Percentiles rank a stretch among this genome's conserved stretches.
These are phyloP conservation scores for Klebsormidium nitens DNA, from an alignment of 139 green algal genomes.

Conservation along the genomic window DNA sequence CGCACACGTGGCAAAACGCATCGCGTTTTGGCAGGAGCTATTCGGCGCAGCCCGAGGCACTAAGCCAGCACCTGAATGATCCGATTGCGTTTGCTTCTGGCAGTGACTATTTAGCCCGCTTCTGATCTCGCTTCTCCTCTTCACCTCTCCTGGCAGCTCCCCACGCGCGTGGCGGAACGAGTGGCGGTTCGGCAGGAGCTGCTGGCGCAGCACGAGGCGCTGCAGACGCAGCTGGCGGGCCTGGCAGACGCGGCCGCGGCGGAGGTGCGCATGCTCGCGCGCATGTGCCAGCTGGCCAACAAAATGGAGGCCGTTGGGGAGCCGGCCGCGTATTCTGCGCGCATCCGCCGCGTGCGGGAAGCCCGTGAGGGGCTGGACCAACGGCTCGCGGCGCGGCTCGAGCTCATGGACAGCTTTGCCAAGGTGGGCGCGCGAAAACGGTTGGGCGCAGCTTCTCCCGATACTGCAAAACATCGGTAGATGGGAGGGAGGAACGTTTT, in stretches of 20 bases:
- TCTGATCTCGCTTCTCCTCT: background rate
- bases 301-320: slow-evolving; percentile 77
- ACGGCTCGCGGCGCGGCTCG: slow-evolving; percentile 53
- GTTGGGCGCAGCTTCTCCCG: background rate
- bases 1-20: no score
- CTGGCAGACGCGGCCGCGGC: slow-evolving; percentile 53
- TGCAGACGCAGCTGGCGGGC: slow-evolving; percentile 40
- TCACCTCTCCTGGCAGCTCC: slow-evolving; percentile 19
- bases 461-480: no score
- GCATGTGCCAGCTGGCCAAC: slow-evolving; percentile 79
- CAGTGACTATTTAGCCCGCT: slow-evolving; percentile 19
- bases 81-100: no score
- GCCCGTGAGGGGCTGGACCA: slow-evolving; percentile 64
- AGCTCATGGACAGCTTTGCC: slow-evolving; percentile 73
- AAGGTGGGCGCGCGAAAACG: background rate
- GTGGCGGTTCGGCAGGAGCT: slow-evolving; percentile 69
- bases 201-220: slow-evolving; percentile 59
- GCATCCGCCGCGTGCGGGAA: slow-evolving; percentile 57
- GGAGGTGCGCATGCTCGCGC: slow-evolving; percentile 73
- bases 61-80: no score
- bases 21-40: no score
- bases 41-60: no score
- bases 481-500: slow-evolving; percentile 70
- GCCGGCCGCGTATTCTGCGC: slow-evolving; percentile 45
- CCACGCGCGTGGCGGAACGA: slow-evolving; percentile 19